Evolutionary conservation across 2,329 filamentous ascomycete genomes (phyloP).

Genomic region (Myriosclerotinia scirpicola): DNA sequence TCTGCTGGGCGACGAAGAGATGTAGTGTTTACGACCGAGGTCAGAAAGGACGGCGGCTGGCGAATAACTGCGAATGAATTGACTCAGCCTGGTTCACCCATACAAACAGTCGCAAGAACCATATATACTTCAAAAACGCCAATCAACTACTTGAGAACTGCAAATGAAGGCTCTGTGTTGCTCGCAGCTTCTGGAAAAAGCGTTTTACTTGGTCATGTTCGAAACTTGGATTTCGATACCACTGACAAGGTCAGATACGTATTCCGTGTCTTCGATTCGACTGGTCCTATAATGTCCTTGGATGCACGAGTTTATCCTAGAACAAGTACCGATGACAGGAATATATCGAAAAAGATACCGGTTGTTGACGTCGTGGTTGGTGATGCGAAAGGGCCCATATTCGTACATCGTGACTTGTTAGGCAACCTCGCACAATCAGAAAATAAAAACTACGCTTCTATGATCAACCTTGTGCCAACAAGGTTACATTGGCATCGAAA

Average conservation of each 20-base stretch:
- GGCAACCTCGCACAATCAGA: slow-evolving; percentile 50
- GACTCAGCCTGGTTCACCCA: slow-evolving; percentile 37
- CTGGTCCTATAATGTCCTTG: slow-evolving; percentile 65
- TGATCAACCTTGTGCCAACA: slow-evolving; percentile 50
- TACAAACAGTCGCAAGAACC: slow-evolving; percentile 38
- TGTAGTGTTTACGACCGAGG: slow-evolving; percentile 42
- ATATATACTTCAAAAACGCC: slow-evolving; percentile 45
- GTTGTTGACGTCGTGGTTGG: slow-evolving; percentile 77
- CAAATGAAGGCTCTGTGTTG: slow-evolving; percentile 58
- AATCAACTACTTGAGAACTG: slow-evolving; percentile 52
- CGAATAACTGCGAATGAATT: slow-evolving; percentile 42
- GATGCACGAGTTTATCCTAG: slow-evolving; percentile 55
- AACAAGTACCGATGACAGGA: slow-evolving; percentile 29
- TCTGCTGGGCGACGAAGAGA: slow-evolving; percentile 39
- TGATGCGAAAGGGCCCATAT: slow-evolving; percentile 71
- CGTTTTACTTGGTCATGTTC: slow-evolving; percentile 60
- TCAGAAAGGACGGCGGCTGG: slow-evolving; percentile 38
- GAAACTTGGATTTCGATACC: slow-evolving; percentile 38
- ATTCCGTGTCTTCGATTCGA: slow-evolving; percentile 57
- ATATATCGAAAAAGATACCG: slow-evolving; percentile 38
- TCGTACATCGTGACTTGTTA: slow-evolving; percentile 77
- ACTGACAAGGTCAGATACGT: slow-evolving; percentile 53
- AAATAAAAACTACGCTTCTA: slow-evolving; percentile 33
- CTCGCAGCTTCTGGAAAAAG: slow-evolving; percentile 54
- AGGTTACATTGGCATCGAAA: slow-evolving; percentile 90